Conservation (phyloP, 441 rosid species). For the Daphne laureola region DNA sequence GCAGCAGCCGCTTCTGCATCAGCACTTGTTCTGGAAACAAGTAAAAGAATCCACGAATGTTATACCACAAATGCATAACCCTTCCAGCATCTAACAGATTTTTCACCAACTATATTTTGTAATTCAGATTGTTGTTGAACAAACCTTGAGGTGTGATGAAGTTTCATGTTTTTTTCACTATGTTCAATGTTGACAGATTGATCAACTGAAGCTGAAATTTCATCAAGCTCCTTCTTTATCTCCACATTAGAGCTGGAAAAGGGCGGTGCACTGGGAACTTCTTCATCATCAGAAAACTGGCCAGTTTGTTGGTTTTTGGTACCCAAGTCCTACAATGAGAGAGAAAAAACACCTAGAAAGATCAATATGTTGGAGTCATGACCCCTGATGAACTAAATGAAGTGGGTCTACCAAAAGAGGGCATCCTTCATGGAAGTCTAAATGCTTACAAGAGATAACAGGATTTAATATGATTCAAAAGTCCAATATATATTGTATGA, state of each 20-base stretch:
- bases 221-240: conserved; percentile 38
- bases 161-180: conserved; percentile 30
- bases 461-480: no score
- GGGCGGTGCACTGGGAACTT: conserved; percentile 92
- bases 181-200: conserved; percentile 29
- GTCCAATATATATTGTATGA: no score
- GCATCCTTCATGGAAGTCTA: no score
- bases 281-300: conserved; percentile 44
- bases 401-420: no score
- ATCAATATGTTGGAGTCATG: neutral
- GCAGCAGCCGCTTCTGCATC: conserved; percentile 46
- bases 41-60: conserved; percentile 3
- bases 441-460: no score
- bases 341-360: neutral
- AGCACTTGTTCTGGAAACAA: conserved; percentile 36
- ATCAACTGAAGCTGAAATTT: conserved; percentile 26
- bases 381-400: no score
- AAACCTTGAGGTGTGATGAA: conserved; percentile 58
- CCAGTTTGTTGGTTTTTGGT: conserved; percentile 24
- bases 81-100: neutral
- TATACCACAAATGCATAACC: no score
- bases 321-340: conserved; percentile 38
- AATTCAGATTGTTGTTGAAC: conserved; percentile 13
- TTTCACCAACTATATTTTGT: neutral
- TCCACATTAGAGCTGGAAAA: conserved; percentile 50